Percentiles rank a stretch among this genome's conserved stretches.
phyloP scores from a whole-genome alignment of 192 early-diverging fungal species.

The Coemansia sp. region DNA sequence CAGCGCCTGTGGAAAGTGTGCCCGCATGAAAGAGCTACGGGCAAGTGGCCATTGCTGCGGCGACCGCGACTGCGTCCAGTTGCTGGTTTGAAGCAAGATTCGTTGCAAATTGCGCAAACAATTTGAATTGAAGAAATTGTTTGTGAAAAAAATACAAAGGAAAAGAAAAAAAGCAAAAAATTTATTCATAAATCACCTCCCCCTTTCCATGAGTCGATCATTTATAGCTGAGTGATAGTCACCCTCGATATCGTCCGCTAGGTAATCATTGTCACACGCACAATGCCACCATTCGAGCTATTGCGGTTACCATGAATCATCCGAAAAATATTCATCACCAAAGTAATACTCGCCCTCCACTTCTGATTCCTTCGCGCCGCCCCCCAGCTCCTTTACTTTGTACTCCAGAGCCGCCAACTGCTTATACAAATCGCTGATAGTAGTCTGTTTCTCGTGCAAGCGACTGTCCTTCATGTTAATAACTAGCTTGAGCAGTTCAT shows the following conservation, averaged over 20 bases:
- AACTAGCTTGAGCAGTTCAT: background rate
- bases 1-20: slow-evolving; percentile 24
- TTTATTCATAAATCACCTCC: too few species aligned
- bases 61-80: background rate
- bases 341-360: background rate
- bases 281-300: background rate
- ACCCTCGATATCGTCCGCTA: background rate
- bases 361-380: background rate
- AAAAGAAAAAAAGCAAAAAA: background rate
- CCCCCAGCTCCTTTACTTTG: background rate
- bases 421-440: background rate
- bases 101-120: slow-evolving; percentile 15
- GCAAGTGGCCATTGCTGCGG: background rate
- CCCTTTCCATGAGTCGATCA: background rate
- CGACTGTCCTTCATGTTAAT: background rate
- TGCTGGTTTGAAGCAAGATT: slow-evolving; percentile 15
- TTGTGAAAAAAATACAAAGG: background rate
- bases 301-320: background rate
- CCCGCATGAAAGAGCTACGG: slow-evolving; percentile 17
- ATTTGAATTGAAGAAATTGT: background rate
- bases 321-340: background rate
- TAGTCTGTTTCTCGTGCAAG: background rate
- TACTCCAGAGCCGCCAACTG: background rate
- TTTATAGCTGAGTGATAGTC: background rate
- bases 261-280: background rate